Percentiles rank a stretch among this genome's conserved stretches.
Evolutionary conservation across 805 yeast species (phyloP).

Genomic region (Saccharomycopsis olivae): DNA sequence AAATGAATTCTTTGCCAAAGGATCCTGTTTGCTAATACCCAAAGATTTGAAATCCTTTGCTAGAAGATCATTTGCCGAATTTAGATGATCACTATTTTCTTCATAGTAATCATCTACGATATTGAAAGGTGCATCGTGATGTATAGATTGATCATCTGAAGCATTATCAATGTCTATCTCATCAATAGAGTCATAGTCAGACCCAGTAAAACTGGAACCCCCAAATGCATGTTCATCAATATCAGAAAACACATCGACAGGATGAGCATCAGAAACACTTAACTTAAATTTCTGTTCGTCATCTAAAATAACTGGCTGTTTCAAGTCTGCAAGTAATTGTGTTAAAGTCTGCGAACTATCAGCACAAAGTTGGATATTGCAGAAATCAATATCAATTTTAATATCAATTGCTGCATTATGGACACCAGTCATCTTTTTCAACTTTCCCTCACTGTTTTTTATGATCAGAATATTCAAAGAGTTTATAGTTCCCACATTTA

Average conservation of each 20-base stretch:
- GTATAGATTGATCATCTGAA: not conserved
- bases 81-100: not conserved
- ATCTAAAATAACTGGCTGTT: slow-evolving; percentile 50
- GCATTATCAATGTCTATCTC: not conserved
- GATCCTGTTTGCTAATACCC: not conserved
- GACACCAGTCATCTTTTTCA: slow-evolving; percentile 14
- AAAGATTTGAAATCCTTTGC: not conserved
- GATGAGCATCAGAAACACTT: slow-evolving; percentile 22
- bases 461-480: slow-evolving; percentile 10
- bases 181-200: not conserved
- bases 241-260: slow-evolving; percentile 24
- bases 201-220: no score
- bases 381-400: slow-evolving; percentile 37
- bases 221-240: slow-evolving; percentile 27
- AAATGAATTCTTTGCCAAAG: not conserved
- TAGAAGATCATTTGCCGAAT: slow-evolving; percentile 1
- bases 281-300: slow-evolving; percentile 50
- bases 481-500: slow-evolving; percentile 38
- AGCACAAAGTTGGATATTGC: slow-evolving; percentile 56
- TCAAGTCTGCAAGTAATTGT: slow-evolving; percentile 61
- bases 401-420: slow-evolving; percentile 30
- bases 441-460: slow-evolving; percentile 15
- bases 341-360: slow-evolving; percentile 70
- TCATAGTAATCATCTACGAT: slow-evolving; percentile 23
- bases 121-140: slow-evolving; percentile 11